A percentile compares a stretch with the other conserved stretches of the same genome.
phyloP scores from a whole-genome alignment of 177 flowering plant species.

The Tripterygium wilfordii region DNA sequence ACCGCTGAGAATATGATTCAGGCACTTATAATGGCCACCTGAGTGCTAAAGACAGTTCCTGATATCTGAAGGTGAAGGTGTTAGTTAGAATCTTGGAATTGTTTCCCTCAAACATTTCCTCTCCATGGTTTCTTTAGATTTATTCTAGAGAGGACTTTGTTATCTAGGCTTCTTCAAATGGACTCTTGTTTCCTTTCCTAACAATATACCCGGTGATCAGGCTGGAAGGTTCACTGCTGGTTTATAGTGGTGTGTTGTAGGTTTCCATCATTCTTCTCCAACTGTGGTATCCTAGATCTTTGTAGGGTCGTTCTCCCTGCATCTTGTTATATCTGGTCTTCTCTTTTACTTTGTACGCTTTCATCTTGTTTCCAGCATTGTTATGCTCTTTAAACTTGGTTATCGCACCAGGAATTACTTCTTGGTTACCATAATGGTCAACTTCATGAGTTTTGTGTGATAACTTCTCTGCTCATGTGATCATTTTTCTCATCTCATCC shows the following conservation, averaged over 20 bases:
- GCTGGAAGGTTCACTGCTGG: constrained; percentile 11
- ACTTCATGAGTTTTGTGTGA: constrained; percentile 6
- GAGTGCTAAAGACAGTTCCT: constrained; percentile 15
- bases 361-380: constrained; percentile 16
- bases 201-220: constrained; percentile 13
- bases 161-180: constrained; percentile 25
- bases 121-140: constrained; percentile 36
- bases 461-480: constrained; percentile 8
- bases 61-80: constrained; percentile 30
- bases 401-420: constrained; percentile 7
- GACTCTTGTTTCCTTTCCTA: constrained; percentile 15
- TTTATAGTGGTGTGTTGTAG: constrained; percentile 15
- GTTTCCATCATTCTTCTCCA: constrained; percentile 20
- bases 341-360: constrained; percentile 5
- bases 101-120: constrained; percentile 11
- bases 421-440: constrained; percentile 1
- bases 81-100: constrained; percentile 12
- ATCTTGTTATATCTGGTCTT: constrained; percentile 7
- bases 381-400: constrained; percentile 13
- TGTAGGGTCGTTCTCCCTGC: constrained; percentile 45
- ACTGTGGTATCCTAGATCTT: constrained; percentile 35
- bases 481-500: constrained; percentile 14
- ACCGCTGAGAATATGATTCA: constrained; percentile 89
- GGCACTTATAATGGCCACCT: constrained; percentile 91
- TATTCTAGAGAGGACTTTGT: constrained; percentile 17